A percentile compares a stretch with the other conserved stretches of the same genome.
Conservation (phyloP, 768 basidiomycete genomes). For the Leccinum pellstonianum region DNA sequence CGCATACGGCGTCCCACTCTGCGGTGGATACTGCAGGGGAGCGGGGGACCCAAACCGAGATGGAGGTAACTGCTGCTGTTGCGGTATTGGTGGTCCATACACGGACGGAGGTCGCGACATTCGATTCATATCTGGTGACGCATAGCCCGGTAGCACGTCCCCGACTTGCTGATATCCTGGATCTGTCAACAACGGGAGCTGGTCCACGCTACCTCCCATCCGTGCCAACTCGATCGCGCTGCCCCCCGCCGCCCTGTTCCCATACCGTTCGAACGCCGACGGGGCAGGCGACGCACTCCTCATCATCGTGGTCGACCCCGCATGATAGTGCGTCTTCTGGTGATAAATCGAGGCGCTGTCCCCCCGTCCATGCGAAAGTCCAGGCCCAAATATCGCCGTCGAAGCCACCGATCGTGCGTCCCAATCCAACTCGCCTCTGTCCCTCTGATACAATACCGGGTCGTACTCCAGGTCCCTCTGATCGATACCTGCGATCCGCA, state of each 20-base stretch:
- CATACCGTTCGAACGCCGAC: slow-evolving; percentile 57
- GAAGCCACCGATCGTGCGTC: slow-evolving; percentile 76
- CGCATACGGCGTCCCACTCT: slow-evolving; percentile 21
- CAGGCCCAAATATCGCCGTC: slow-evolving; percentile 47
- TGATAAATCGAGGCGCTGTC: slow-evolving; percentile 42
- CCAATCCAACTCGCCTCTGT: slow-evolving; percentile 87
- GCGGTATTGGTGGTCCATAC: slow-evolving; percentile 33
- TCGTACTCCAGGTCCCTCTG: slow-evolving; percentile 83
- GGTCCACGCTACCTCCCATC: slow-evolving; percentile 49
- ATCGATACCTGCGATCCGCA: slow-evolving; percentile 80
- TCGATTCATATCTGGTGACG: slow-evolving; percentile 17
- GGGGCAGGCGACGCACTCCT: slow-evolving; percentile 38
- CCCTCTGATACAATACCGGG: slow-evolving; percentile 72
- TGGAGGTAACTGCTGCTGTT: slow-evolving; percentile 12
- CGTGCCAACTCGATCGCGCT: slow-evolving; percentile 55
- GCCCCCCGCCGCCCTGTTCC: slow-evolving; percentile 40
- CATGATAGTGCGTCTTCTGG: slow-evolving; percentile 42
- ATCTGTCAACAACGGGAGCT: slow-evolving; percentile 57
- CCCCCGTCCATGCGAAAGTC: slow-evolving; percentile 27
- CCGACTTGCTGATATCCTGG: slow-evolving; percentile 15
- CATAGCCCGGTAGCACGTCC: slow-evolving; percentile 24
- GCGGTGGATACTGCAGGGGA: slow-evolving; percentile 37
- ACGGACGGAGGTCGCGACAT: slow-evolving; percentile 23
- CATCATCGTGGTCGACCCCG: slow-evolving; percentile 31
- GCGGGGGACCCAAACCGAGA: slow-evolving; percentile 38